Evolutionary conservation across 2,329 filamentous ascomycete genomes (phyloP).

Genomic region (Fusarium odoratissimum): DNA sequence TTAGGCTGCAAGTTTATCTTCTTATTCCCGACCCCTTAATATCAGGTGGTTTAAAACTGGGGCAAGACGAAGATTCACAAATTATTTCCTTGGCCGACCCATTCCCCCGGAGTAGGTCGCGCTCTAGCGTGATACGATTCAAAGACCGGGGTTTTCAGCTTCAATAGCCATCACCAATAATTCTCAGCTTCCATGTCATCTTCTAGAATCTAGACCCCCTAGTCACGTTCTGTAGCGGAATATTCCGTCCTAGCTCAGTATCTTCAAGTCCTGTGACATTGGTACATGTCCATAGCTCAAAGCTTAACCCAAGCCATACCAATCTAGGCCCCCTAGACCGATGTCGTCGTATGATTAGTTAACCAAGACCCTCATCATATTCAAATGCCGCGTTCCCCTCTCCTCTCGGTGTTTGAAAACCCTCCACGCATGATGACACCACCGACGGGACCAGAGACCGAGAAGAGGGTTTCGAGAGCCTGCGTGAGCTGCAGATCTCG

Average conservation of each 20-base stretch:
- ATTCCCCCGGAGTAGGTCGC: background rate
- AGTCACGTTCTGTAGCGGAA: background rate
- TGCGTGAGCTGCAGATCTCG: slow-evolving; percentile 33
- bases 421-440: background rate
- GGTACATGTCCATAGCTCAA: background rate
- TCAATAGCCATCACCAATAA: background rate
- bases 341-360: background rate
- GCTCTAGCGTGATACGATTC: background rate
- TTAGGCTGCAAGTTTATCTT: background rate
- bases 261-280: slow-evolving; percentile 5
- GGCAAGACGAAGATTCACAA: background rate
- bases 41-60: background rate
- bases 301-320: background rate
- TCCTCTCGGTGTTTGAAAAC: slow-evolving; percentile 20
- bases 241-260: background rate
- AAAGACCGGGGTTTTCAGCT: background rate
- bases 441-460: slow-evolving; percentile 19
- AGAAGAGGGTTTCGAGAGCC: slow-evolving; percentile 36
- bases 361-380: background rate
- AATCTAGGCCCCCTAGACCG: background rate
- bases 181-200: background rate
- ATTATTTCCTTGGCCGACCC: background rate
- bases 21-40: background rate
- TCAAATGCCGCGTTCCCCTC: slow-evolving; percentile 18
- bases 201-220: slow-evolving; percentile 1